Evolutionary conservation across 2,329 filamentous ascomycete species (phyloP), one percentile per base, ranked within the genome.

Genomic region (Cercospora brassicicola): DNA sequence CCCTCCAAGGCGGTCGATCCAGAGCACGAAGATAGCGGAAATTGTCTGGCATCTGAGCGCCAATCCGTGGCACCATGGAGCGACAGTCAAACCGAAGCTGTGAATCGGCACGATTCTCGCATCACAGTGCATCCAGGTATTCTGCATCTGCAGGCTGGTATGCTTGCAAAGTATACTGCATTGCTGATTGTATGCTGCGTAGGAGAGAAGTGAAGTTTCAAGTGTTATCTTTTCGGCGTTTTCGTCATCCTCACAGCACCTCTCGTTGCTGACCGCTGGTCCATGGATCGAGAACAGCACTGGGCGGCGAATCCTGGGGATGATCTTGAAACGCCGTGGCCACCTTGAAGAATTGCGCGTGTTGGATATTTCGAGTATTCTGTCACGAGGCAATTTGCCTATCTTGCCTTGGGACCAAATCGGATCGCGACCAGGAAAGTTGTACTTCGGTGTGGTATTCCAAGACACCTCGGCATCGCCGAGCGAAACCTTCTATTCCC

Each of bases 141-240:
- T 55, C 48, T 28, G 48, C 11, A 28, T 9, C 23, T 55, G 48
- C 23, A 28, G 3, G 26, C 15, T 13, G 13, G 23, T 15, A 55
- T 28, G 23, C 48, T 55, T 55, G 48, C 48, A 28, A 23, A 51
- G 45, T 7, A 26, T 51, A 23, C 23, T 9, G 11, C 23, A 13
- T 55, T 28, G 48, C 23, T 55, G 48, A n/a, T 15, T 8, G 23
- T 9, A 55, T 26, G 6, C 48, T 55, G 48, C 48, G 11, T 0
- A 15, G 23, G 11, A 55, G 48, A 28, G 45, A 23, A 51, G 45
- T 23, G 11, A 55, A 28, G 48, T 55, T 55, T 55, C 48, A 55
- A 55, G 48, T 55, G 48, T 55, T 55, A 55, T 55, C 48, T 55
- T 55, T 55, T 55, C 48, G 48, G 48, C 48, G 3, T 55, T 55